These are phyloP conservation scores for Poa annua DNA, from an alignment of 176 grass and related monocot species.

Conservation along the genomic window DNA sequence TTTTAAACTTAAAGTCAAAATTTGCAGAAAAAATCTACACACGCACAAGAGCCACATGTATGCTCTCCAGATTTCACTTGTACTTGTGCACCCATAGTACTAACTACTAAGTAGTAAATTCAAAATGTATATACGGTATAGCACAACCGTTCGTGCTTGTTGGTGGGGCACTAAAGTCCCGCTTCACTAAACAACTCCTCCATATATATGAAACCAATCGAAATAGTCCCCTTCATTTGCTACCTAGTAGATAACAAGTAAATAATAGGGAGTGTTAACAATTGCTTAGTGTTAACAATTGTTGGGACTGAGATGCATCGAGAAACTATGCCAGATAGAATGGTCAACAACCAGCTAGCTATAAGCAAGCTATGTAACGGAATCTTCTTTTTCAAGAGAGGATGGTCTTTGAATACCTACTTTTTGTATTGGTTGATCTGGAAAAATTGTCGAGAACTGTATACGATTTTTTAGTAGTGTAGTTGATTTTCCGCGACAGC, in stretches of 20 bases:
- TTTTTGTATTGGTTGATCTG: no score
- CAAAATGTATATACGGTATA: not conserved
- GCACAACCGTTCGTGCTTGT: not conserved
- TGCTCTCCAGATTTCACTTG: not conserved
- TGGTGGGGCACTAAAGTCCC: not conserved
- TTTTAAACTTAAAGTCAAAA: no score
- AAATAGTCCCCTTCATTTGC: not conserved
- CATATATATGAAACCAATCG: not conserved
- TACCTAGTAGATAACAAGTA: not conserved
- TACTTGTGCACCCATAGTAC: not conserved
- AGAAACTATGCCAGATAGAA: not conserved
- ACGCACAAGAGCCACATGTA: no score
- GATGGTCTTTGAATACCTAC: no score
- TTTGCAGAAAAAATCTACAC: no score
- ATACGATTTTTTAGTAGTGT: no score
- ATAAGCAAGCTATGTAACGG: not conserved
- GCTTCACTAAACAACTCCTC: not conserved
- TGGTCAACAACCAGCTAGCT: not conserved
- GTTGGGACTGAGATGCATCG: not conserved
- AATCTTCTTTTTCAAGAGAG: no score
- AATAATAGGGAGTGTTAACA: not conserved
- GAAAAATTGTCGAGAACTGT: no score
- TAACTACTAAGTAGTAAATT: not conserved
- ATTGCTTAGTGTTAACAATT: not conserved
- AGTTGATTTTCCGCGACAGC: no score